These are phyloP conservation scores for Cyclotella sp. DNA, from an alignment of 108 stramenopile genomes.

Conservation along the genomic window DNA sequence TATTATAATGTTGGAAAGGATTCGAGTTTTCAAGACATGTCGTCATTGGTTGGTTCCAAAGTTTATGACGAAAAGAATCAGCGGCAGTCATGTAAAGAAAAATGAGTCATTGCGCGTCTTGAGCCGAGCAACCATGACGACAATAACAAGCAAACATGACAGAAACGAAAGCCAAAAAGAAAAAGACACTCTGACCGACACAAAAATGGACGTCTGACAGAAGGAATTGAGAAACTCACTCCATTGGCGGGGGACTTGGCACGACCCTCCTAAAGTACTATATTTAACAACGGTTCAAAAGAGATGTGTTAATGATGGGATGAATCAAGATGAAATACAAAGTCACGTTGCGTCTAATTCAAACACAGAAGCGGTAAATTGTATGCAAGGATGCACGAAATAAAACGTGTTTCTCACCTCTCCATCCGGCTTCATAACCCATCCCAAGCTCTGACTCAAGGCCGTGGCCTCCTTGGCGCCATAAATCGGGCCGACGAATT, in stretches of 20 bases:
- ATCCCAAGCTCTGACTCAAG: slow-evolving; percentile 72
- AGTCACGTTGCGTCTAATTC: not conserved
- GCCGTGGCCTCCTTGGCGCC: slow-evolving; percentile 85
- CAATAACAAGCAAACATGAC: too few relatives aligned
- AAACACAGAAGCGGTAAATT: not conserved
- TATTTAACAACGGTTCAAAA: not conserved
- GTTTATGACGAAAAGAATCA: too few relatives aligned
- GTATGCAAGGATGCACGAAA: not conserved
- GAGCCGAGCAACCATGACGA: too few relatives aligned
- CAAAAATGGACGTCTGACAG: too few relatives aligned
- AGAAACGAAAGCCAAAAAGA: too few relatives aligned
- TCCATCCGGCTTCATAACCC: slow-evolving; percentile 85
- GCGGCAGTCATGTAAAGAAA: too few relatives aligned
- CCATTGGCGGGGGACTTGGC: slow-evolving; percentile 75
- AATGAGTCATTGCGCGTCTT: too few relatives aligned
- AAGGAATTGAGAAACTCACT: slow-evolving; percentile 46
- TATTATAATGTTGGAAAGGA: too few relatives aligned
- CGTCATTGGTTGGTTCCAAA: not conserved
- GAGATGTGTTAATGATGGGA: too few relatives aligned
- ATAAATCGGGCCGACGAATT: slow-evolving; percentile 86
- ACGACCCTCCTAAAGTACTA: slow-evolving; percentile 82
- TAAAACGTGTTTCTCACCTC: slow-evolving; percentile 37
- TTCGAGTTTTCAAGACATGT: too few relatives aligned
- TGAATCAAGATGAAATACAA: not conserved
- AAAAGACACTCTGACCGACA: slow-evolving; percentile 58